Base-by-base conservation (phyloP, 768 basidiomycete genomes). In the Suillus discolor region DNA sequence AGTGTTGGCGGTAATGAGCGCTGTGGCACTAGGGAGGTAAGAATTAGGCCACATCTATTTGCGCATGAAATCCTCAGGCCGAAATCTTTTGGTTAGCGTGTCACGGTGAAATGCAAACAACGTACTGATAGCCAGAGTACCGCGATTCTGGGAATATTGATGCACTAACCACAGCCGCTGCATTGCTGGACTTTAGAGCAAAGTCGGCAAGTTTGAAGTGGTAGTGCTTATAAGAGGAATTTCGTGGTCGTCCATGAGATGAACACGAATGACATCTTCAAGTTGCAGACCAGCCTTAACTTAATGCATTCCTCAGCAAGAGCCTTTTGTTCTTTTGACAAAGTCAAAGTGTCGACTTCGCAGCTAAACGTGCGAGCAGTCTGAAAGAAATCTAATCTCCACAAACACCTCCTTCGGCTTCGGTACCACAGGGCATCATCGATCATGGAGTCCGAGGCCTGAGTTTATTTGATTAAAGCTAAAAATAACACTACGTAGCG, bases 41-140 rank as follows among this genome's bases (percentile, higher is more conserved):
- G 91, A 91, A 73, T 93, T 93, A 20, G 91, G 91, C 91, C 91
- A 93, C 89, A 93, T 93, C 75, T 93, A 93, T 65, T 87, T 86
- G 55, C 91, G 86, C 90, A 92, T 92, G 77, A 93, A 93, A 74
- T 93, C 91, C 72, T 92, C 90, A 18, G 90, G 85, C 76, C 90
- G 85, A 61, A 25, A 38, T 39, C 13, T 20, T 45, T 39, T 31
- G 6, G 31, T 64, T 53, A 64, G 75, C 47, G 62, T 59, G 47
- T n/a, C n/a, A n/a, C n/a, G n/a, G n/a, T n/a, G 44, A 42, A 28
- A 45, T 44, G 23, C 7, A 62, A 15, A 60, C 61, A 8, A 74
- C 73, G 79, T 45, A 90, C 88, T 92, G 91, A 74, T 91, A 92
- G 41, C 78, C 80, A 57, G 85, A 85, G 71, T 85, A 93, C 66